Percentiles rank a stretch among this genome's conserved stretches.
Conservation (phyloP, 2,329 filamentous ascomycete species). For the Sporothrix protearum region DNA sequence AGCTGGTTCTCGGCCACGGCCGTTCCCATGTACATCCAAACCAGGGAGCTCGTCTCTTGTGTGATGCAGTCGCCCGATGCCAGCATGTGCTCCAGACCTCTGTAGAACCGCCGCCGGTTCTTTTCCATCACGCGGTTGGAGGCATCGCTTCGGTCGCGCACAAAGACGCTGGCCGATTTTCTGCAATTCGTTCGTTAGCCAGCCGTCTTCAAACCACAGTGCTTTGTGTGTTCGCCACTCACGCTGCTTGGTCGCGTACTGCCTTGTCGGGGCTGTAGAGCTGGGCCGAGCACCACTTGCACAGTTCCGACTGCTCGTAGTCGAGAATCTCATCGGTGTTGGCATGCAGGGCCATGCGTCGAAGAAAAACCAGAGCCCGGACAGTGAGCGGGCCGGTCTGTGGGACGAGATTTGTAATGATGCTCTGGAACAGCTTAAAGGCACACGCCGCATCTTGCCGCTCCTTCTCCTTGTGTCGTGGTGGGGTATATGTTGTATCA, state of each 20-base stretch:
- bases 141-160: constrained; percentile 10
- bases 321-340: constrained; percentile 16
- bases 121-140: neutral
- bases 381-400: constrained; percentile 21
- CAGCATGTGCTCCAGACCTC: constrained; percentile 21
- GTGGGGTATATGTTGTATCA: neutral
- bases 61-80: constrained; percentile 17
- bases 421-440: neutral
- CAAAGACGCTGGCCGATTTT: constrained; percentile 23
- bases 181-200: constrained; percentile 17
- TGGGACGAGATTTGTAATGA: neutral
- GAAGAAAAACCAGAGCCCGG: constrained; percentile 20
- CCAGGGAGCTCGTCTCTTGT: constrained; percentile 26
- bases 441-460: neutral
- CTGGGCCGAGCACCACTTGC: constrained; percentile 24
- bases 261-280: constrained; percentile 25
- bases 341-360: constrained; percentile 24
- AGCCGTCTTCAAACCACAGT: neutral
- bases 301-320: constrained; percentile 25
- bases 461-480: constrained; percentile 18
- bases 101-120: constrained; percentile 25
- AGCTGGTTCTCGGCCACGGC: constrained; percentile 25
- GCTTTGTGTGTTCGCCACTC: neutral
- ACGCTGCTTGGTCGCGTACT: constrained; percentile 27
- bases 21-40: constrained; percentile 28